Evolutionary conservation across 306 rosid species (phyloP).

Genomic region (Lagenaria siceraria): DNA sequence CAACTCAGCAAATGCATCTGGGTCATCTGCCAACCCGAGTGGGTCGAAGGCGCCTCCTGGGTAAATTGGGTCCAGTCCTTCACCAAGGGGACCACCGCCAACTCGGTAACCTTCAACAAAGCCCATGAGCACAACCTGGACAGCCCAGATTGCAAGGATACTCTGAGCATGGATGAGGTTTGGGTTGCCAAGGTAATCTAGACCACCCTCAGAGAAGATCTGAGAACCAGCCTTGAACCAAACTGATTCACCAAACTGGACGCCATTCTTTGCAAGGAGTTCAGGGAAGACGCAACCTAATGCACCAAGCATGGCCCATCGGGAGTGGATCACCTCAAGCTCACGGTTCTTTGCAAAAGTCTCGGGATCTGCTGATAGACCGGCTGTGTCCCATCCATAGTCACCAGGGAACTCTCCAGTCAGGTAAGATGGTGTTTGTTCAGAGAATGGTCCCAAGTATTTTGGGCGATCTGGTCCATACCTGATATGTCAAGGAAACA

Average conservation of each 20-base stretch:
- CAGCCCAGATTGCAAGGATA: constrained; percentile 91
- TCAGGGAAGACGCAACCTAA: constrained; percentile 82
- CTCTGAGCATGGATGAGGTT: constrained; percentile 89
- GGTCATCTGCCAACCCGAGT: constrained; percentile 91
- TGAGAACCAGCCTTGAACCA: constrained; percentile 98
- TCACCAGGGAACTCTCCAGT: constrained; percentile 92
- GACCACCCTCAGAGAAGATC: constrained; percentile 92
- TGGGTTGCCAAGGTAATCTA: constrained; percentile 94
- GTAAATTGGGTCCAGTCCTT: constrained; percentile 90
- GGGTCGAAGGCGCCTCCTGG: constrained; percentile 97
- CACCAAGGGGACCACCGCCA: constrained; percentile 98
- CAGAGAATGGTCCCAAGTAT: constrained; percentile 96
- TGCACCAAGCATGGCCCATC: constrained; percentile 97
- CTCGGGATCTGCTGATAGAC: constrained; percentile 92
- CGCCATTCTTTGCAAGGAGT: constrained; percentile 66
- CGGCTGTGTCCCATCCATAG: constrained; percentile 99
- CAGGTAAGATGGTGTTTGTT: constrained; percentile 86
- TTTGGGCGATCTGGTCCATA: constrained; percentile 94
- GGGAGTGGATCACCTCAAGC: constrained; percentile 82
- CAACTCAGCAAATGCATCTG: constrained; percentile 92
- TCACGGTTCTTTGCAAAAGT: constrained; percentile 88
- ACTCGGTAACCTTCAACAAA: constrained; percentile 83
- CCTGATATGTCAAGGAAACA: constrained; percentile 33
- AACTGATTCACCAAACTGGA: constrained; percentile 85
- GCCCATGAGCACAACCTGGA: constrained; percentile 93